Percentiles rank a stretch among this genome's conserved stretches.
These are phyloP conservation scores for Pseudocercospora musae DNA, from an alignment of 2,329 filamentous ascomycete species.

Conservation along the genomic window DNA sequence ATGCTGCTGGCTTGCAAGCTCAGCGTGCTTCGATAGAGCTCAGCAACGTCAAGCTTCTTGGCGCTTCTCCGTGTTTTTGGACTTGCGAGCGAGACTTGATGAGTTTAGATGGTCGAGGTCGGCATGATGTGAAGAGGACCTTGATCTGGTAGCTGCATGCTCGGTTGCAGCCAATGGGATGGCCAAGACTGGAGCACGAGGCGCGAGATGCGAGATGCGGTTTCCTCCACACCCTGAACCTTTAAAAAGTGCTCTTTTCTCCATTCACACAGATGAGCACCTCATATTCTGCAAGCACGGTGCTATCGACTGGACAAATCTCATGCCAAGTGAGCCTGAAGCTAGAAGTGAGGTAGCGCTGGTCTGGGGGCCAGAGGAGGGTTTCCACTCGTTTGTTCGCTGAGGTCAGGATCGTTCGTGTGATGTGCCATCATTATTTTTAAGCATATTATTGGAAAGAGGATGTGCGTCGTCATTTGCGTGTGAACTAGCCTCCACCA, in stretches of 20 bases:
- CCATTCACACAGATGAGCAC: background rate
- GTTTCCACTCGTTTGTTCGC: background rate
- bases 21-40: background rate
- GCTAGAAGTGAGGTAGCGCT: background rate
- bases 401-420: background rate
- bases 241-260: background rate
- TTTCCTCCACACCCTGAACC: background rate
- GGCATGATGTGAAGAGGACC: background rate
- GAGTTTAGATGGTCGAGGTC: background rate
- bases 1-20: background rate
- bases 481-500: background rate
- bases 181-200: background rate
- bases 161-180: background rate
- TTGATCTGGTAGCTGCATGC: background rate
- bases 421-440: background rate
- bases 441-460: background rate
- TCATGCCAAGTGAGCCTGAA: background rate
- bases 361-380: background rate
- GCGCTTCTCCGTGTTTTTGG: background rate
- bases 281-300: background rate
- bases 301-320: background rate
- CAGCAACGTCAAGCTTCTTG: background rate
- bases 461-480: background rate
- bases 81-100: background rate
- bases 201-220: background rate